Percentiles rank a stretch among this genome's conserved stretches.
Conservation (phyloP, 2,329 filamentous ascomycete species). For the Ophiosphaerella narmari region DNA sequence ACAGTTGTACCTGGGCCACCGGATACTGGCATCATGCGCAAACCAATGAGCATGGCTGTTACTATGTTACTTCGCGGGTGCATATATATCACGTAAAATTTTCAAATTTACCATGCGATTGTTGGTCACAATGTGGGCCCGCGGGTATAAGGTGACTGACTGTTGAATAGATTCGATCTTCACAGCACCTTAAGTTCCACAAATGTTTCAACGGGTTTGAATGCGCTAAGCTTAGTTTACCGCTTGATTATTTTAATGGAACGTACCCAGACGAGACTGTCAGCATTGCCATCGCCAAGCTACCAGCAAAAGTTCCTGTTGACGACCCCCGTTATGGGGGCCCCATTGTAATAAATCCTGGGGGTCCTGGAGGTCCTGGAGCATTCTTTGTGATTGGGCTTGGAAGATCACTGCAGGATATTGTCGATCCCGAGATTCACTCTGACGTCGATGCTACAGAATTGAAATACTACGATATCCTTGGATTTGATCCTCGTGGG, state of each 20-base stretch:
- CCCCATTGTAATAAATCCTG: constrained; percentile 50
- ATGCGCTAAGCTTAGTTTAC: constrained; percentile 43
- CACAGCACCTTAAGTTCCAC: constrained; percentile 33
- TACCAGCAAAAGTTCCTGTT: constrained; percentile 41
- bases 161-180: background rate
- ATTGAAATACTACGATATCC: constrained; percentile 49
- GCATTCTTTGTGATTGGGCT: constrained; percentile 31
- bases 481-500: constrained; percentile 53
- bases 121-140: background rate
- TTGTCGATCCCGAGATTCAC: constrained; percentile 33
- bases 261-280: constrained; percentile 33
- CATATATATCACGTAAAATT: too few relatives aligned
- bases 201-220: constrained; percentile 37
- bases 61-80: too few relatives aligned
- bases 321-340: constrained; percentile 48
- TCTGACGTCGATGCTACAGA: constrained; percentile 13
- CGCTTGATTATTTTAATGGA: constrained; percentile 46
- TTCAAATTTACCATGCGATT: background rate
- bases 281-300: constrained; percentile 38
- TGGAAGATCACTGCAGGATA: constrained; percentile 30
- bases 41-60: background rate
- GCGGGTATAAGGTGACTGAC: constrained; percentile 12
- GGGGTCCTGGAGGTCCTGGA: constrained; percentile 51
- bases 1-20: too few relatives aligned
- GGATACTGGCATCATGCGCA: background rate